Conservation (phyloP, 2,329 filamentous ascomycete genomes). For the Claviceps sp. region DNA sequence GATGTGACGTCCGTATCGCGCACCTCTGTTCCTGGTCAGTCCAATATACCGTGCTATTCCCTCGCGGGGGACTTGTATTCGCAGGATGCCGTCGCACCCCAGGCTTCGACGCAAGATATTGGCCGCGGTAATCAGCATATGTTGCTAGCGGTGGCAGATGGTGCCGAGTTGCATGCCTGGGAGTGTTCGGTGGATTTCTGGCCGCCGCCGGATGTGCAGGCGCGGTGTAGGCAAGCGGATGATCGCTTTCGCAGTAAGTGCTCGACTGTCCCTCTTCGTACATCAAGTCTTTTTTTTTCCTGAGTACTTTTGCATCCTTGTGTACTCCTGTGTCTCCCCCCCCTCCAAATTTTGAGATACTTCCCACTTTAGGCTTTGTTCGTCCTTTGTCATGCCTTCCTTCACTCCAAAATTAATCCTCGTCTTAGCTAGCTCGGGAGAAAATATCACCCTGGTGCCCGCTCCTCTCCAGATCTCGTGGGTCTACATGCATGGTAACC, state of each 20-base stretch:
- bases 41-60: constrained; percentile 8
- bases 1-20: constrained; percentile 6
- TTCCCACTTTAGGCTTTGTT: background rate
- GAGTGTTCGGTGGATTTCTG: constrained; percentile 10
- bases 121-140: constrained; percentile 2
- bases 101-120: background rate
- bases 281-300: background rate
- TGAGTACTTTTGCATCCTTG: background rate
- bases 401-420: background rate
- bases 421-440: constrained; percentile 6
- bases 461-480: constrained; percentile 8
- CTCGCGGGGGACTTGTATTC: constrained; percentile 10
- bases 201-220: constrained; percentile 5
- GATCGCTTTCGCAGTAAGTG: constrained; percentile 8
- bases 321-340: background rate
- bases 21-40: constrained; percentile 5
- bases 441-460: constrained; percentile 1
- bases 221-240: constrained; percentile 7
- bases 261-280: no score
- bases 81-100: no score
- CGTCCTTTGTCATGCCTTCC: background rate
- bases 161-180: constrained; percentile 8
- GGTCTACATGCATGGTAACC: constrained; percentile 4
- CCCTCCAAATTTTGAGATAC: no score
- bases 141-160: constrained; percentile 9